Evolutionary conservation across 352 stramenopile species (phyloP), one percentile per base, ranked within the genome.

Genomic region (Pythium apleroticum): DNA sequence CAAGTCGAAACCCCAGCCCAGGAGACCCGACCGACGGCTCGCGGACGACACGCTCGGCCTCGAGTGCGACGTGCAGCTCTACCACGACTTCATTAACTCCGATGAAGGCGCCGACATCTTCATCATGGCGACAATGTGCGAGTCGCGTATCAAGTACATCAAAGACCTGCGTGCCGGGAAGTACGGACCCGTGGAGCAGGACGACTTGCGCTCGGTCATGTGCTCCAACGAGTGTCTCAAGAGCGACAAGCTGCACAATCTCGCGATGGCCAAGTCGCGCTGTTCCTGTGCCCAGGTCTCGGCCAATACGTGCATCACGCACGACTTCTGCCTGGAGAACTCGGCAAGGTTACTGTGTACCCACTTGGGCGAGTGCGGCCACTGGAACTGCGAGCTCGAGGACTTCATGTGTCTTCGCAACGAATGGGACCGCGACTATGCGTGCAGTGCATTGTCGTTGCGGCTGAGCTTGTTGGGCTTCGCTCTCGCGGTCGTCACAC

Each of bases 341-440:
- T 95, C 84, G 28, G 84, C 81, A 33, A 75, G 88, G 39, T 63
- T 96, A 53, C 60, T 97, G 52, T 97, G 91, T 73, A 89, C 77
- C 12, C 86, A 91, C 59, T 60, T 97, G 33, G 79, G 84, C 62
- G 88, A 96, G 43, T 97, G 91, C 58, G 91, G 90, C 19, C 81
- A 88, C 63, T 97, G 91, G 91, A 71, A 74, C 57, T 97, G 91
- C 63, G 61, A 77, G 39, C 77, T 96, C 35, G 75, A 94, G 56
- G 91, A 97, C 63, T 97, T 97, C 60, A 96, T 93, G 77, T 97
- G 91, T 67, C 81, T 93, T 31, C 86, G 91, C 43, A 92, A 94
- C 72, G 88, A 97, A 65, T 97, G 86, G 86, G 84, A 92, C 60
- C 77, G 66, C 31, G 54, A 82, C 48, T 88, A 95, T 68, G 55